Evolutionary conservation across 2,329 filamentous ascomycete species (phyloP).

Genomic region (Chlorencoelia australis): DNA sequence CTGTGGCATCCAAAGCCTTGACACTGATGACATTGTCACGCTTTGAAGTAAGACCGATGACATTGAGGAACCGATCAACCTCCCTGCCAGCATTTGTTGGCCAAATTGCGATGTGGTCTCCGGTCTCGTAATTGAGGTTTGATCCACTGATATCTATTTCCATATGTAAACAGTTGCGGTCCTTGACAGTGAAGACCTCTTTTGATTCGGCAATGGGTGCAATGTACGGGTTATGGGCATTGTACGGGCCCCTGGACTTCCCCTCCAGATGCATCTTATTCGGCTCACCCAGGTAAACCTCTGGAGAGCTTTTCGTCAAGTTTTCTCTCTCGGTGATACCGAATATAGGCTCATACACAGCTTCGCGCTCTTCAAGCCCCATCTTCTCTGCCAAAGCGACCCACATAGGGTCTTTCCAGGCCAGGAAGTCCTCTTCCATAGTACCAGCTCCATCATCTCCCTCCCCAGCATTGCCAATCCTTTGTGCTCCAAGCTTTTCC

Average conservation of each 20-base stretch:
- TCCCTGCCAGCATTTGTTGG: conserved; percentile 89
- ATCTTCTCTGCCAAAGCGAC: conserved; percentile 70
- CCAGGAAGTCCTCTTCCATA: conserved; percentile 98
- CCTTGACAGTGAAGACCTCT: conserved; percentile 81
- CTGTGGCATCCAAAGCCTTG: conserved; percentile 86
- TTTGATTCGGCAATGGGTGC: conserved; percentile 85
- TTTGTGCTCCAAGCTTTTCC: conserved; percentile 69
- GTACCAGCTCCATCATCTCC: conserved; percentile 96
- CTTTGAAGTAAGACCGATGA: conserved; percentile 68
- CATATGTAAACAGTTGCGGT: conserved; percentile 92
- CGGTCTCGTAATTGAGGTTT: conserved; percentile 87
- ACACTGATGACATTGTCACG: conserved; percentile 74
- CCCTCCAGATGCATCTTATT: conserved; percentile 93
- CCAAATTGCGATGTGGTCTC: conserved; percentile 96
- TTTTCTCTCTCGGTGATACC: conserved; percentile 67
- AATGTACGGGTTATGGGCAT: conserved; percentile 93
- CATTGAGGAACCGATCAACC: conserved; percentile 77
- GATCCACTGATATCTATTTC: conserved; percentile 87
- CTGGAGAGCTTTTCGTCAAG: conserved; percentile 61
- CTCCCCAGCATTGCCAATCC: conserved; percentile 83
- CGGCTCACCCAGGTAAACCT: conserved; percentile 91
- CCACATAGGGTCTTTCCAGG: conserved; percentile 99
- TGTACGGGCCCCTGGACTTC: conserved; percentile 76
- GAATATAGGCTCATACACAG: conserved; percentile 90
- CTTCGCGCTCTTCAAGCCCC: conserved; percentile 87